phyloP scores from a whole-genome alignment of 148 eudicot species.

The Vaccinium myrtillus region DNA sequence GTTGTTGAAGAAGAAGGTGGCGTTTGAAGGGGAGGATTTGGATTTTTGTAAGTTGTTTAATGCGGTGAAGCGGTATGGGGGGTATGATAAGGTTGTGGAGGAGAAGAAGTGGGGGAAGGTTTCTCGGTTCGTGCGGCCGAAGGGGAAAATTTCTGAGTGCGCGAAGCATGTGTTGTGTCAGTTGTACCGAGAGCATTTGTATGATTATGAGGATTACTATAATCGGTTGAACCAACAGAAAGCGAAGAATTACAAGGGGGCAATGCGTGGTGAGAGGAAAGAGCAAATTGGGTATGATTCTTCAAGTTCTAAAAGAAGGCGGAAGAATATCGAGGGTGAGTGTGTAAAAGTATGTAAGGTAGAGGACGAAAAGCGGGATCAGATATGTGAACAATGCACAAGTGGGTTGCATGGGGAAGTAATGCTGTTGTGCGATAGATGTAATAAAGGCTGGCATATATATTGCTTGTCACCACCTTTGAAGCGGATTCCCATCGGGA shows the following conservation, averaged over 20 bases:
- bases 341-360: constrained; percentile 41
- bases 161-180: constrained; percentile 85
- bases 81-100: constrained; percentile 81
- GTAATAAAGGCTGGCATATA: constrained; percentile 96
- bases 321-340: constrained; percentile 61
- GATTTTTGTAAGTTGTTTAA: constrained; percentile 91
- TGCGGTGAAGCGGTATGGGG: constrained; percentile 87
- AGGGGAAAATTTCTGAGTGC: constrained; percentile 68
- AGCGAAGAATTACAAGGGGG: constrained; percentile 46
- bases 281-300: constrained; percentile 37
- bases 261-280: constrained; percentile 35
- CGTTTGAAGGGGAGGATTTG: constrained; percentile 93
- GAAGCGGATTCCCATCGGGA: constrained; percentile 74
- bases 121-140: constrained; percentile 63
- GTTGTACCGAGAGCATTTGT: constrained; percentile 79
- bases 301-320: constrained; percentile 50
- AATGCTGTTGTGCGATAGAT: constrained; percentile 95
- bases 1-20: constrained; percentile 63
- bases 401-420: constrained; percentile 99
- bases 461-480: constrained; percentile 94
- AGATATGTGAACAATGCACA: constrained; percentile 86
- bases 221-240: constrained; percentile 50
- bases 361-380: constrained; percentile 64
- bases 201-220: constrained; percentile 79
- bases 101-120: constrained; percentile 96